Conservation (phyloP, 2,329 filamentous ascomycete species). For the Penicillium psychrosexuale region DNA sequence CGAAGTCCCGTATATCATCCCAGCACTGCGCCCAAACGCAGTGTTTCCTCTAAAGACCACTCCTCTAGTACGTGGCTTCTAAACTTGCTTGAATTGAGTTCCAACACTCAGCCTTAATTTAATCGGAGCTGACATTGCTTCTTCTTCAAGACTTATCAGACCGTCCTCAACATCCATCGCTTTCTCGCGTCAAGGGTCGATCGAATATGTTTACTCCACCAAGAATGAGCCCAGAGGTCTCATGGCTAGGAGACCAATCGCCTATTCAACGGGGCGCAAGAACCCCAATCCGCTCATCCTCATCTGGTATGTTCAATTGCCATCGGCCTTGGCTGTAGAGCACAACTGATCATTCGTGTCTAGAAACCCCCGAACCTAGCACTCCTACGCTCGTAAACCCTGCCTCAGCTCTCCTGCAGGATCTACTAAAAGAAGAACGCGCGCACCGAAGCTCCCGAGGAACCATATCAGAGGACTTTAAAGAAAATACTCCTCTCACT, state of each 20-base stretch:
- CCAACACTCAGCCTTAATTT: not conserved
- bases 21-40: constrained; percentile 15
- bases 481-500: constrained; percentile 24
- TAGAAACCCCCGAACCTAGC: constrained; percentile 32
- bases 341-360: constrained; percentile 1
- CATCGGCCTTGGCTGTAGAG: not conserved
- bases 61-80: constrained; percentile 23
- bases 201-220: constrained; percentile 33
- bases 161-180: constrained; percentile 28
- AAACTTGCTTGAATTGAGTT: not conserved
- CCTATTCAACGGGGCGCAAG: constrained; percentile 21
- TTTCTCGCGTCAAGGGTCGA: constrained; percentile 33
- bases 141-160: constrained; percentile 20
- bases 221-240: constrained; percentile 25
- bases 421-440: constrained; percentile 42
- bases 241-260: constrained; percentile 32
- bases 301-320: constrained; percentile 21
- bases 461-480: constrained; percentile 22
- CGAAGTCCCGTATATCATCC: constrained; percentile 26
- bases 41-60: constrained; percentile 19
- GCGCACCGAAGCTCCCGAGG: constrained; percentile 36
- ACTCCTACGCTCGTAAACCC: constrained; percentile 38
- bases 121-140: constrained; percentile 16
- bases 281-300: constrained; percentile 23
- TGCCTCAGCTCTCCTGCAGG: constrained; percentile 40